Evolutionary conservation across 2,329 filamentous ascomycete species (phyloP).

Genomic region (Cercospora brassicicola): DNA sequence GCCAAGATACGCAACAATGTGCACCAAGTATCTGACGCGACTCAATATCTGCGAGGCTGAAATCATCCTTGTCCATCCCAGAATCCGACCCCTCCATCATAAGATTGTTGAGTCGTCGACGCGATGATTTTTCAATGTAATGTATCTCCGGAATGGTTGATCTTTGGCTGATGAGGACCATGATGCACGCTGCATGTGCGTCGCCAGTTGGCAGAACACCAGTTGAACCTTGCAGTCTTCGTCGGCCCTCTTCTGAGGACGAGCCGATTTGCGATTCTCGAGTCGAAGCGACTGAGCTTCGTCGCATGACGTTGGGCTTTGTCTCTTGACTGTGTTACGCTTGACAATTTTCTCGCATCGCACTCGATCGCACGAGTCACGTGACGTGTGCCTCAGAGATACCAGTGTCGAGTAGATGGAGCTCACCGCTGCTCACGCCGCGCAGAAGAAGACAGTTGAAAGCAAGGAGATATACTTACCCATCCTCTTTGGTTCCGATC

Average conservation of each 20-base stretch:
- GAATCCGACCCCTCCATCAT: neutral
- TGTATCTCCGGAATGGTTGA: neutral
- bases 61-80: neutral
- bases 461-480: slow-evolving; percentile 61
- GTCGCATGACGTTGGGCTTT: neutral
- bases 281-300: neutral
- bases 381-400: neutral
- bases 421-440: slow-evolving; percentile 17
- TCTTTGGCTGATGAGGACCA: neutral
- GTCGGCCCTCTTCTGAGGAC: neutral
- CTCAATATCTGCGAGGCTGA: slow-evolving; percentile 2
- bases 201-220: neutral
- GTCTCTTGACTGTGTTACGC: neutral
- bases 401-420: neutral
- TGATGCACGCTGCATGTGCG: neutral
- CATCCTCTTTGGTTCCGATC: slow-evolving; percentile 83
- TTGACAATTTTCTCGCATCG: neutral
- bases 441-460: neutral
- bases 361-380: neutral
- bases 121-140: neutral
- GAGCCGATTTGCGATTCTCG: neutral
- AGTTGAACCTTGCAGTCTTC: neutral
- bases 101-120: neutral
- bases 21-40: slow-evolving; percentile 19
- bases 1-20: slow-evolving; percentile 28